Percentiles rank a stretch among this genome's conserved stretches.
Conservation (phyloP, 179 eudicot species). For the Silene coronaria region DNA sequence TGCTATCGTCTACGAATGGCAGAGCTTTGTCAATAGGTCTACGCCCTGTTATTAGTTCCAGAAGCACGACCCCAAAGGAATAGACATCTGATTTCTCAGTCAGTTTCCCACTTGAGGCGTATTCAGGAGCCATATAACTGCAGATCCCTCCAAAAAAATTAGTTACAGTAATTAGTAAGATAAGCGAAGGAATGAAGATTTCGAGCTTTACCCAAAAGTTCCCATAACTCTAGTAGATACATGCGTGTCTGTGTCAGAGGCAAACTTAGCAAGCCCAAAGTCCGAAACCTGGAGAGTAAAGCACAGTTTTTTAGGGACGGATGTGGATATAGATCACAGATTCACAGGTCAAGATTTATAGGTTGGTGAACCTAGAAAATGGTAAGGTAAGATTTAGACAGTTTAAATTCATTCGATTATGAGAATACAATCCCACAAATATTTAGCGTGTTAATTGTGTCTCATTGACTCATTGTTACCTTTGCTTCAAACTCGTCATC, state of each 20-base stretch:
- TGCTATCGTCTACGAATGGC: constrained; percentile 63
- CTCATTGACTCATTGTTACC: constrained; percentile 34
- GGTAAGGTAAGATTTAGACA: background rate
- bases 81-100: constrained; percentile 80
- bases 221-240: constrained; percentile 91
- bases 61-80: constrained; percentile 80
- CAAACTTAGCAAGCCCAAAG: constrained; percentile 80
- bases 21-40: constrained; percentile 74
- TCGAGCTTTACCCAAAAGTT: constrained; percentile 65
- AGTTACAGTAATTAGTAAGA: background rate
- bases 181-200: background rate
- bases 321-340: background rate
- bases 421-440: background rate
- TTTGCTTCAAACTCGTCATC: constrained; percentile 73
- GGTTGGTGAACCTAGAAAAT: background rate
- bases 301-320: background rate
- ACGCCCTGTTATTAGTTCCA: constrained; percentile 78
- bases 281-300: constrained; percentile 63
- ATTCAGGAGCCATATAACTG: constrained; percentile 89
- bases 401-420: background rate
- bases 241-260: constrained; percentile 66
- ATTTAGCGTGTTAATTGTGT: background rate
- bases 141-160: constrained; percentile 20
- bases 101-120: constrained; percentile 79
- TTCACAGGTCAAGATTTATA: background rate